Percentiles rank a stretch among this genome's conserved stretches.
These are phyloP conservation scores for Coemansia sp. DNA, from an alignment of 192 early-diverging fungal species.

Conservation along the genomic window DNA sequence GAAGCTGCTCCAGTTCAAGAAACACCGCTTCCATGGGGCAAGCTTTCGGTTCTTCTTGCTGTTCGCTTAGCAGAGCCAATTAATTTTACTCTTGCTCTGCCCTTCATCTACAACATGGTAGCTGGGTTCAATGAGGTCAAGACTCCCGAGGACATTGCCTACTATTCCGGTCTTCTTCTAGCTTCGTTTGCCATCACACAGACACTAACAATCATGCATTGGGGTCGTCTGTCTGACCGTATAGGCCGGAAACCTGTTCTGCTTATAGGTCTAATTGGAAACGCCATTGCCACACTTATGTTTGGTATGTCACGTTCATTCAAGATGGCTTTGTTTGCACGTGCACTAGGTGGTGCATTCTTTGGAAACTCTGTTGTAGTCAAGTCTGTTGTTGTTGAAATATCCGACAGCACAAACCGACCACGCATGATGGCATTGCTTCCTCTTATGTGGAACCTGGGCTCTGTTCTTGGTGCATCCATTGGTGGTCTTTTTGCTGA, in stretches of 20 bases:
- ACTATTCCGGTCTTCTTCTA: slow-evolving; percentile 58
- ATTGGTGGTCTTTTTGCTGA: slow-evolving; percentile 74
- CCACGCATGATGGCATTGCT: slow-evolving; percentile 68
- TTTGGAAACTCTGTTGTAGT: slow-evolving; percentile 77
- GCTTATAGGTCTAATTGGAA: slow-evolving; percentile 70
- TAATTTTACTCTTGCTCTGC: slow-evolving; percentile 73
- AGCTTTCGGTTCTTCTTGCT: slow-evolving; percentile 23
- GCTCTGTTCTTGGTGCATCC: slow-evolving; percentile 60
- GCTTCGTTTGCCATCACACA: slow-evolving; percentile 51
- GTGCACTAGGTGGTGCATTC: slow-evolving; percentile 61
- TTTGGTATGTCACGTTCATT: slow-evolving; percentile 67
- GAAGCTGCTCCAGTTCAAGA: too few species aligned
- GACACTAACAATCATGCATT: slow-evolving; percentile 53
- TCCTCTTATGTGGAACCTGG: slow-evolving; percentile 65
- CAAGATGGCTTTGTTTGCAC: slow-evolving; percentile 54
- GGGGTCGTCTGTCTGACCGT: slow-evolving; percentile 72
- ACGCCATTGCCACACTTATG: slow-evolving; percentile 56
- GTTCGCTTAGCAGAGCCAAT: slow-evolving; percentile 65
- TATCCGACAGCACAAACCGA: slow-evolving; percentile 78
- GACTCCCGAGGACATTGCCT: slow-evolving; percentile 71
- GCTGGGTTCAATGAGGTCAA: slow-evolving; percentile 63
- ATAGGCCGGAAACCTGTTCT: slow-evolving; percentile 75
- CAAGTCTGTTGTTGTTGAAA: slow-evolving; percentile 77
- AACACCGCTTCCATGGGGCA: slow-evolving; percentile 47
- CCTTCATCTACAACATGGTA: slow-evolving; percentile 81